Base-by-base conservation (phyloP, 805 yeast species). In the Saccharomycopsis babjevae region DNA sequence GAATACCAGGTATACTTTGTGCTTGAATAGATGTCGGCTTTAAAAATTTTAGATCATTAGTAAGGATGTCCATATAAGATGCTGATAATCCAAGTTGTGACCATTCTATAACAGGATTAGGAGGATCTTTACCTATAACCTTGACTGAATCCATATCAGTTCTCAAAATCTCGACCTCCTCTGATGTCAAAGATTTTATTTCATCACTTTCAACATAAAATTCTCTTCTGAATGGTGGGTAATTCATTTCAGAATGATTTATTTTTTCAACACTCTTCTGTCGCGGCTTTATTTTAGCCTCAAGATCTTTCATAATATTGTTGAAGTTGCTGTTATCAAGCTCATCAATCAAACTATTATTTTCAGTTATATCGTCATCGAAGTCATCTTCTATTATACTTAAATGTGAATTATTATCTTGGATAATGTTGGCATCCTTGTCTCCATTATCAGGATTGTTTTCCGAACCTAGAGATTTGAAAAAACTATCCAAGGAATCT, bases 1-100 rank as follows among this genome's bases (percentile, higher is more conserved):
- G 88, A 22, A 91, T 83, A 0, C 91, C 87, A 0, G 99, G 98
- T 25, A 92, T 77, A 0, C 97, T 91, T 68, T 91, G 97, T 0
- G 91, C 79, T 71, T 94, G 99, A 59, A 94, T 90, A 0, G 97
- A 82, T 0, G 97, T 89, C 0, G 98, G 97, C 1, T 73, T 69
- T 0, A 72, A 75, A 69, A 82, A 92, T 7, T 76, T 70, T 10
- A 86, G 70, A 15, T 74, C 74, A 2, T 79, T 76, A 1, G 76
- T 74, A 6, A 93, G 74, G 0, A 83, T 77, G 1, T 78, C 72
- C 74, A 82, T 75, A 1, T 85, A 77, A 0, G 78, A 76, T 0
- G 82, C 72, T 0, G 96, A 86, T 0, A 94, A 75, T 0, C 97
- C 97, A 60, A 91, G 74, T 64, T 89, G 93, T 2, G 87, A 77